Evolutionary conservation across 495 filamentous ascomycete species (phyloP).

Genomic region (Hyaloscypha variabilis): DNA sequence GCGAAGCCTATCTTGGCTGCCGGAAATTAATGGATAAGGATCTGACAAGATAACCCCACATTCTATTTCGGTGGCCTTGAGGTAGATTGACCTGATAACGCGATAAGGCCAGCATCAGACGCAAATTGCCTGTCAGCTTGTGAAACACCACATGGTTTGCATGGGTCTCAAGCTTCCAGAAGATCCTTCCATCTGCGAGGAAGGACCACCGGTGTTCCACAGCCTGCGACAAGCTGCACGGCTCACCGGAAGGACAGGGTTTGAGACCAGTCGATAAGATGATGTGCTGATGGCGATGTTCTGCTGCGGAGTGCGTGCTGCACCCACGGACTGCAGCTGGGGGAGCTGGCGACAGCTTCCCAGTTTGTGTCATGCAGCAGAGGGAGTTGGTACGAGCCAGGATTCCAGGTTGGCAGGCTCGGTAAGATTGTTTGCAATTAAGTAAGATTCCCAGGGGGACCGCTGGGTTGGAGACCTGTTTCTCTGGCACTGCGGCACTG

Average conservation of each 20-base stretch:
- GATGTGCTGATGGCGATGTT: too few relatives aligned
- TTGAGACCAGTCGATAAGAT: too few relatives aligned
- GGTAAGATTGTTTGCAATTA: neutral
- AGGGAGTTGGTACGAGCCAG: neutral
- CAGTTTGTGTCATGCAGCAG: neutral
- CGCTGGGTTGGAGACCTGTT: neutral
- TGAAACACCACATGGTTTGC: neutral
- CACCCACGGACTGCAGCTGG: neutral
- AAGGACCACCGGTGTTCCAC: neutral
- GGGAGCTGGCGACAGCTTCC: neutral
- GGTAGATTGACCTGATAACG: conserved; percentile 16
- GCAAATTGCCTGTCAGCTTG: conserved; percentile 10
- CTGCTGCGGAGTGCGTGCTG: neutral
- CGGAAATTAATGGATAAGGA: conserved; percentile 11
- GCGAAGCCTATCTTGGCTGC: conserved; percentile 7
- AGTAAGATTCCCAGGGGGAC: neutral
- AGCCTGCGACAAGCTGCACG: neutral
- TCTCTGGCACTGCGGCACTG: too few relatives aligned
- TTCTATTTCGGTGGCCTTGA: conserved; percentile 2
- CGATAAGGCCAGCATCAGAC: too few relatives aligned
- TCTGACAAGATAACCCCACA: conserved; percentile 16
- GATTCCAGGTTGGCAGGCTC: neutral
- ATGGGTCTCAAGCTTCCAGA: conserved; percentile 13
- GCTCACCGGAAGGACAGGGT: too few relatives aligned
- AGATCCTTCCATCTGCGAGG: neutral